phyloP scores from a whole-genome alignment of 2,329 filamentous ascomycete species.

The Emmonsiellopsis sp. region DNA sequence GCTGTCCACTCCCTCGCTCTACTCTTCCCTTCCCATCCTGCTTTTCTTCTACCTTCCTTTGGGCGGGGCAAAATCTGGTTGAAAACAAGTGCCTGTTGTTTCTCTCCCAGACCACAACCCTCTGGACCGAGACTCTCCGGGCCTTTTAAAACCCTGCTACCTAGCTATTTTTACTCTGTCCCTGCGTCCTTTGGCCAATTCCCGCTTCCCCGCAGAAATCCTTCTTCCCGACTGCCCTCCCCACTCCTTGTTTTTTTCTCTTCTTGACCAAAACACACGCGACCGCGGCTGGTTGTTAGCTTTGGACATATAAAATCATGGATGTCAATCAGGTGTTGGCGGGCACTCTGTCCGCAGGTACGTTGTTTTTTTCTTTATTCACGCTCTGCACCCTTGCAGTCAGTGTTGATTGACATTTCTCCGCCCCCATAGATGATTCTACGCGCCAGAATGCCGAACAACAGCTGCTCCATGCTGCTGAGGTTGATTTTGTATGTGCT shows the following conservation, averaged over 20 bases:
- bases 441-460: slow-evolving; percentile 87
- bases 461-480: slow-evolving; percentile 84
- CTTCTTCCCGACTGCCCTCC: background rate
- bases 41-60: slow-evolving; percentile 5
- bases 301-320: slow-evolving; percentile 50
- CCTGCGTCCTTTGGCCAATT: background rate
- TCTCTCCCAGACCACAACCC: background rate
- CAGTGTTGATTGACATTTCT: background rate
- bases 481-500: slow-evolving; percentile 80
- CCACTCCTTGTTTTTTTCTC: background rate
- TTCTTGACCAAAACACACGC: background rate
- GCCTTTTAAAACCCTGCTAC: background rate
- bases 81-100: slow-evolving; percentile 7
- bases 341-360: slow-evolving; percentile 92
- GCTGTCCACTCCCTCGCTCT: slow-evolving; percentile 4
- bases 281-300: background rate
- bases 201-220: background rate
- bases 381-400: background rate
- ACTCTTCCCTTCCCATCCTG: slow-evolving; percentile 10
- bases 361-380: slow-evolving; percentile 24
- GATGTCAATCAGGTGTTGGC: slow-evolving; percentile 97
- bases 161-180: no score
- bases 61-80: slow-evolving; percentile 15
- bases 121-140: background rate
- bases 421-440: slow-evolving; percentile 59